Percentiles rank a stretch among this genome's conserved stretches.
These are phyloP conservation scores for Rhizopus delemar DNA, from an alignment of 371 early-diverging fungal genomes.

Conservation along the genomic window DNA sequence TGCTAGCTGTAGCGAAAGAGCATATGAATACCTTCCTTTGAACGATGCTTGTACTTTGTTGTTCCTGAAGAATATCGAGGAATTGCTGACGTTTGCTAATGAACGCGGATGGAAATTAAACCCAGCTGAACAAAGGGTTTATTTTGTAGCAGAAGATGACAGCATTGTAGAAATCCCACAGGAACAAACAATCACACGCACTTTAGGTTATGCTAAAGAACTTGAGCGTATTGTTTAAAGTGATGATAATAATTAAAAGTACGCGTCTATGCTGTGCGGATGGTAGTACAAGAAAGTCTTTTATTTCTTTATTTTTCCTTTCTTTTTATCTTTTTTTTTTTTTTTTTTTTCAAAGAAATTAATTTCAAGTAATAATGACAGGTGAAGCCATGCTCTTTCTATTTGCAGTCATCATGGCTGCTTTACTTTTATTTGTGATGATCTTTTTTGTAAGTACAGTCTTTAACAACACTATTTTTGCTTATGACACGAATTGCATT, in stretches of 20 bases:
- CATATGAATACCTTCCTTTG: constrained; percentile 83
- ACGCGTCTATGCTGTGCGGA: neutral
- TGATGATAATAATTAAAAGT: too few species aligned
- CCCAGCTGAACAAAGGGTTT: constrained; percentile 75
- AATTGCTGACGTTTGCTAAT: constrained; percentile 74
- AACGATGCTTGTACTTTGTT: constrained; percentile 86
- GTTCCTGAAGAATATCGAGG: constrained; percentile 79
- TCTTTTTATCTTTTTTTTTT: constrained; percentile 9
- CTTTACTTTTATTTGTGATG: constrained; percentile 87
- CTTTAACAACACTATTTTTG: neutral
- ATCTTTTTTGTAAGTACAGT: constrained; percentile 83
- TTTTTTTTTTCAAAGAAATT: constrained; percentile 4
- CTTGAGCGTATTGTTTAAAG: constrained; percentile 94
- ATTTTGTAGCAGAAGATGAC: constrained; percentile 71
- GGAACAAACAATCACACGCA: constrained; percentile 79
- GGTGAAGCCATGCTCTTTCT: constrained; percentile 81
- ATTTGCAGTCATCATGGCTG: constrained; percentile 89
- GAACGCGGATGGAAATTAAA: constrained; percentile 87
- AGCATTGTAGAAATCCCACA: constrained; percentile 76
- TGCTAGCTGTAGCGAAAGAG: constrained; percentile 91
- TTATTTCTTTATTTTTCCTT: neutral
- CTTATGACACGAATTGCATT: constrained; percentile 12
- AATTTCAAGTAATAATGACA: constrained; percentile 50
- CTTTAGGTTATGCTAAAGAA: constrained; percentile 89
- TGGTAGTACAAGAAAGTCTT: neutral